Percentiles rank a stretch among this genome's conserved stretches.
Evolutionary conservation across 768 basidiomycete genomes (phyloP).

Genomic region (Leccinum rimulosum): DNA sequence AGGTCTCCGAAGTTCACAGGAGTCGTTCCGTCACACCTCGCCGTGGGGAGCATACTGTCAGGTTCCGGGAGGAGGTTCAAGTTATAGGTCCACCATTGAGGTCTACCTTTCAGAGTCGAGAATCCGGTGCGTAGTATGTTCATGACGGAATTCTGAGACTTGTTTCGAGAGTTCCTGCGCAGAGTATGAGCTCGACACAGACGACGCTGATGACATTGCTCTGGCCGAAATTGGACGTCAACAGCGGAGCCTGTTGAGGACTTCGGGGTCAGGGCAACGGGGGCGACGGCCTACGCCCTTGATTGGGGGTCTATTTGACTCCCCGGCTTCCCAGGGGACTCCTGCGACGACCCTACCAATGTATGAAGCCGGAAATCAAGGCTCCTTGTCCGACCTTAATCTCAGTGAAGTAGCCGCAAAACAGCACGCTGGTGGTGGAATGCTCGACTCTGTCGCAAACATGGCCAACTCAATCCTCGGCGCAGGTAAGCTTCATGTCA

Average conservation of each 20-base stretch:
- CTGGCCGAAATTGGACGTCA: conserved; percentile 31
- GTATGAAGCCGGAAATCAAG: conserved; percentile 34
- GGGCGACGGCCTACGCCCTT: conserved; percentile 67
- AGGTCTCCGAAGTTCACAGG: conserved; percentile 43
- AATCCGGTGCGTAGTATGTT: conserved; percentile 77
- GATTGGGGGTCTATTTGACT: conserved; percentile 75
- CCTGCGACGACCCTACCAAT: conserved; percentile 55
- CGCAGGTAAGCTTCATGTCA: conserved; percentile 56
- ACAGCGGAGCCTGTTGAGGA: conserved; percentile 21
- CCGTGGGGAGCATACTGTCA: conserved; percentile 47
- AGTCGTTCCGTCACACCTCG: conserved; percentile 36
- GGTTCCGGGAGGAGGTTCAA: conserved; percentile 68
- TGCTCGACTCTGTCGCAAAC: conserved; percentile 81
- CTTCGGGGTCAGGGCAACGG: conserved; percentile 34
- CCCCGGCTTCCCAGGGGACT: conserved; percentile 54
- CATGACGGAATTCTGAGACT: conserved; percentile 8
- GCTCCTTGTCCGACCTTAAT: conserved; percentile 37
- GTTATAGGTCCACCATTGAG: conserved; percentile 65
- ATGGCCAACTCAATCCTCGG: conserved; percentile 98
- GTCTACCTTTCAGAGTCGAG: conserved; percentile 74
- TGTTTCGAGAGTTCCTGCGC: conserved; percentile 10
- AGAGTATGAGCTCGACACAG: conserved; percentile 86
- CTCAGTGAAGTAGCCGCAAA: conserved; percentile 72
- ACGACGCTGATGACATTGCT: conserved; percentile 66
- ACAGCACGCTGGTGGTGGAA: conserved; percentile 63